These are phyloP conservation scores for barrel medic (Medicago truncatula) DNA, from an alignment of 306 rosid species.

Conservation along the genomic window DNA sequence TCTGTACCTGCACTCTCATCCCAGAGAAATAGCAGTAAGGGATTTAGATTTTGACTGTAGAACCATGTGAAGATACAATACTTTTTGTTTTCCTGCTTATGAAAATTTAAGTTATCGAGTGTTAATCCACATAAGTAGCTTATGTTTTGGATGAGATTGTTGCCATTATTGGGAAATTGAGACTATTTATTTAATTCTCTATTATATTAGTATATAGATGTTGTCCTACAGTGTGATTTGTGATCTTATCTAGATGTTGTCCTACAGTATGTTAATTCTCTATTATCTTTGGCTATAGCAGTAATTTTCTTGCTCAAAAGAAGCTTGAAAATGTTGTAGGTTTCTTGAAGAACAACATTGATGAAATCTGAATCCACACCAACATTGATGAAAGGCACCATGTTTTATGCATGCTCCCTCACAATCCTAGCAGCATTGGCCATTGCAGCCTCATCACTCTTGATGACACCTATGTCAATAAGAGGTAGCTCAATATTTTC, in stretches of 20 bases:
- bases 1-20: conserved; percentile 79
- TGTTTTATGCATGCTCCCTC: conserved; percentile 60
- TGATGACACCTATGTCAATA: conserved; percentile 49
- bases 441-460: conserved; percentile 46
- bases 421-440: conserved; percentile 51
- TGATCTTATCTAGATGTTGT: too few relatives aligned
- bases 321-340: conserved; percentile 53
- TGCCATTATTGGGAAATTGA: too few relatives aligned
- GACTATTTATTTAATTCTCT: too few relatives aligned
- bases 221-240: too few relatives aligned
- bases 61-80: too few relatives aligned
- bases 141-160: too few relatives aligned
- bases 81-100: too few relatives aligned
- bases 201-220: too few relatives aligned
- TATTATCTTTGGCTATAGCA: conserved; percentile 30
- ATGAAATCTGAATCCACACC: conserved; percentile 55
- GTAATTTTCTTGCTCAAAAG: conserved; percentile 51
- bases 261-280: too few relatives aligned
- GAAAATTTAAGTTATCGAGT: too few relatives aligned
- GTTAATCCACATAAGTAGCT: too few relatives aligned
- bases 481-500: conserved; percentile 62
- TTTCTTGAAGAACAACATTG: conserved; percentile 45
- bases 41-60: too few relatives aligned
- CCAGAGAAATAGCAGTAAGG: conserved; percentile 68
- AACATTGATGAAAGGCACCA: conserved; percentile 67